Percentiles rank a stretch among this genome's conserved stretches.
phyloP scores from a whole-genome alignment of 805 yeast species.

The Pachysolen tannophilus region DNA sequence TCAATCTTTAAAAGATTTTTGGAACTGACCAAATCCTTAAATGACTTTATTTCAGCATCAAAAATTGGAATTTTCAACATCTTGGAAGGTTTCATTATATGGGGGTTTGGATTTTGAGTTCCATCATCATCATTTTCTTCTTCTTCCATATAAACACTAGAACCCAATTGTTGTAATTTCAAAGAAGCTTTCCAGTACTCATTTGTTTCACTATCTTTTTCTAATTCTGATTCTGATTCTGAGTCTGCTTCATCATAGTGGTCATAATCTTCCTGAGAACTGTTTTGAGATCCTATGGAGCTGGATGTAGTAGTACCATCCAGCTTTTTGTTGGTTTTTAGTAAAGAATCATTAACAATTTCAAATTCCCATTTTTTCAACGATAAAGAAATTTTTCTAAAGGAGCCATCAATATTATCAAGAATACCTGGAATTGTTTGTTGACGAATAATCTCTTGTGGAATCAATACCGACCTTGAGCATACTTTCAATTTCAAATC shows the following conservation, averaged over 20 bases:
- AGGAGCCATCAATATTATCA: constrained; percentile 24
- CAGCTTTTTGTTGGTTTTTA: too few species aligned
- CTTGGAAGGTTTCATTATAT: constrained; percentile 4
- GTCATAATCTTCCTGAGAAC: too few species aligned
- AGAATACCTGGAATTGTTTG: constrained; percentile 24
- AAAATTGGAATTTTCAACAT: constrained; percentile 2
- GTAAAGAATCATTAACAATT: neutral
- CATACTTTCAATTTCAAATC: constrained; percentile 24
- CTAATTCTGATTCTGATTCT: neutral
- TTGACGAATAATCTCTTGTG: constrained; percentile 26
- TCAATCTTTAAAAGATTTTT: constrained; percentile 1
- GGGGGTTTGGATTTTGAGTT: constrained; percentile 2
- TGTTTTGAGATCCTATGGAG: too few species aligned
- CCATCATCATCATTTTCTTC: constrained; percentile 1
- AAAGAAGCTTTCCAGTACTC: neutral
- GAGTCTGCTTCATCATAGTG: neutral
- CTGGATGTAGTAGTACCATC: too few species aligned
- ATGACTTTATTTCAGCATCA: neutral
- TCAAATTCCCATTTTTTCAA: constrained; percentile 2
- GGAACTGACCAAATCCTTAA: neutral
- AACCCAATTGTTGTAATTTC: neutral
- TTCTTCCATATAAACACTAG: neutral
- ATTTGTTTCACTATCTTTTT: neutral
- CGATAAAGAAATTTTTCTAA: constrained; percentile 8
- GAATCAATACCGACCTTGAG: constrained; percentile 34